Percentiles rank a stretch among this genome's conserved stretches.
phyloP scores from a whole-genome alignment of 2,329 filamentous ascomycete species.

The Hymenotorrendiella dingleyae region DNA sequence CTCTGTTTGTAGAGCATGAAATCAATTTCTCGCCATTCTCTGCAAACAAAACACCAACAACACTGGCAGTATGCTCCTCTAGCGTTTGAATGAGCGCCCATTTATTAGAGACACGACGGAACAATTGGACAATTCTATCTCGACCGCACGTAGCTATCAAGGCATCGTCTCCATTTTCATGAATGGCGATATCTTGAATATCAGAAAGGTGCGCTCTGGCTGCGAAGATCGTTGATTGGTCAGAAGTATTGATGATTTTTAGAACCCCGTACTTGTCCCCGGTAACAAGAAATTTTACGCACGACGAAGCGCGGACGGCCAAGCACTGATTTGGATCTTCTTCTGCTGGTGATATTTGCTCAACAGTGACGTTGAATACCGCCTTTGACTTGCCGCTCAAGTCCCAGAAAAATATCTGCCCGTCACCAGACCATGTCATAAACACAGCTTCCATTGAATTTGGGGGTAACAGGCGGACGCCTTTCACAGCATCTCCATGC shows the following conservation, averaged over 20 bases:
- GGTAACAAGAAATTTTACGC: slow-evolving; percentile 64
- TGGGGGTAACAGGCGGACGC: slow-evolving; percentile 61
- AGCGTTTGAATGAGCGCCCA: slow-evolving; percentile 86
- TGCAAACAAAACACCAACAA: slow-evolving; percentile 71
- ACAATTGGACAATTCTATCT: slow-evolving; percentile 92
- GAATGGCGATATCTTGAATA: slow-evolving; percentile 73
- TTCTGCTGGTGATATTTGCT: slow-evolving; percentile 47
- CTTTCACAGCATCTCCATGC: slow-evolving; percentile 61
- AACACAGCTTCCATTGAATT: slow-evolving; percentile 65
- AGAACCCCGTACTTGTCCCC: slow-evolving; percentile 86
- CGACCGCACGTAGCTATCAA: slow-evolving; percentile 79
- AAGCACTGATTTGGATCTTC: slow-evolving; percentile 54
- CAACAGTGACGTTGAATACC: slow-evolving; percentile 62
- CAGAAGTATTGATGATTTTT: slow-evolving; percentile 56
- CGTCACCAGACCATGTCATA: slow-evolving; percentile 81
- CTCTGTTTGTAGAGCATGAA: slow-evolving; percentile 84
- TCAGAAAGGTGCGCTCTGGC: slow-evolving; percentile 84
- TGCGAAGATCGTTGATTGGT: slow-evolving; percentile 57
- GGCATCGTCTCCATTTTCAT: slow-evolving; percentile 53
- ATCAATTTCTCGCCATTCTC: slow-evolving; percentile 62
- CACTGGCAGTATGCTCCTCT: slow-evolving; percentile 83
- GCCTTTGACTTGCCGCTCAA: slow-evolving; percentile 62
- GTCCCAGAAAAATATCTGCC: slow-evolving; percentile 78
- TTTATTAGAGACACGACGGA: slow-evolving; percentile 49
- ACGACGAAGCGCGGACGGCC: slow-evolving; percentile 52